phyloP scores from a whole-genome alignment of 179 eudicot genomes.

The Camellia oleifera region DNA sequence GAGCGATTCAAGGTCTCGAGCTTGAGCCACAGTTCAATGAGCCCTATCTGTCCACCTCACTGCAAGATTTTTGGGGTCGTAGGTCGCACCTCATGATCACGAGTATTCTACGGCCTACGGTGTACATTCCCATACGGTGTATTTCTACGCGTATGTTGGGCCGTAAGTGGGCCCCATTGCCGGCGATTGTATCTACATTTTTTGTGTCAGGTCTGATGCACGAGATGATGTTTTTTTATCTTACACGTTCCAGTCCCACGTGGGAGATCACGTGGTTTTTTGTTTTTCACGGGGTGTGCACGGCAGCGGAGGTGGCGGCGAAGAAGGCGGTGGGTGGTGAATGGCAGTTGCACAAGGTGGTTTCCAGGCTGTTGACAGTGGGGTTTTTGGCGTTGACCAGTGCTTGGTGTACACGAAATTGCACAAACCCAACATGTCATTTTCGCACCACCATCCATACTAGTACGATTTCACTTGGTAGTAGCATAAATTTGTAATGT shows the following conservation, averaged over 20 bases:
- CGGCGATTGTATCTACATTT: constrained; percentile 42
- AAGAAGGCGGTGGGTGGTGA: constrained; percentile 29
- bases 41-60: constrained; percentile 60
- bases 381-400: constrained; percentile 46
- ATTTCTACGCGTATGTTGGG: constrained; percentile 17
- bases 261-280: constrained; percentile 64
- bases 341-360: constrained; percentile 38
- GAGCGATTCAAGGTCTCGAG: constrained; percentile 36
- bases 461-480: no score
- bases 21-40: constrained; percentile 67
- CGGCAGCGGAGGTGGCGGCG: constrained; percentile 42
- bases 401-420: constrained; percentile 24
- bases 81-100: constrained; percentile 77
- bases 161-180: constrained; percentile 23
- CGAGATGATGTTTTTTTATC: constrained; percentile 53
- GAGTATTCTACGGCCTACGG: constrained; percentile 44
- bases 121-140: constrained; percentile 41
- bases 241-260: constrained; percentile 41
- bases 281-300: constrained; percentile 54
- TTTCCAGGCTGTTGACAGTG: constrained; percentile 43
- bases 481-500: no score
- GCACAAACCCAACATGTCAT: no score
- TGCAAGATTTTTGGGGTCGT: constrained; percentile 80
- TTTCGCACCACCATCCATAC: no score
- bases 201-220: constrained; percentile 65